phyloP scores from a whole-genome alignment of 805 yeast species.

The Wickerhamomyces alni region DNA sequence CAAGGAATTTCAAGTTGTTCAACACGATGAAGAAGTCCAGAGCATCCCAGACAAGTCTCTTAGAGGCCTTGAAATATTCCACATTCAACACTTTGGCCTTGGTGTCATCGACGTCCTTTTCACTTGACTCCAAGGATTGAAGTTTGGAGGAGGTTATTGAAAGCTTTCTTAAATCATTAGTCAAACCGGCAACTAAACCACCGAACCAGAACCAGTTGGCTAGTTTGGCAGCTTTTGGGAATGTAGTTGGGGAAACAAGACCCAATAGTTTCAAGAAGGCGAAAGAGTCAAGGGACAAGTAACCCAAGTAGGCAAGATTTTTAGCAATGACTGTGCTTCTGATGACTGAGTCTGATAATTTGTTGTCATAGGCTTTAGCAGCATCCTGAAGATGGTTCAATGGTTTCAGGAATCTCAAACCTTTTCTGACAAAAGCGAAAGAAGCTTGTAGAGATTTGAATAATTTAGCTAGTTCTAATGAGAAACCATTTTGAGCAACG shows the following conservation, averaged over 20 bases:
- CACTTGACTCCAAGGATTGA: conserved; percentile 19
- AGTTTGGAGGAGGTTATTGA: conserved; percentile 31
- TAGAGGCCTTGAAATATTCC: conserved; percentile 44
- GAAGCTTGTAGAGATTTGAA: conserved; percentile 54
- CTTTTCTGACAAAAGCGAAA: conserved; percentile 70
- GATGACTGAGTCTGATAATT: conserved; percentile 54
- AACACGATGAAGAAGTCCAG: conserved; percentile 73
- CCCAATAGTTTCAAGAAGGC: conserved; percentile 54
- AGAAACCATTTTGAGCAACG: conserved; percentile 49
- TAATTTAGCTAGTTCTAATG: conserved; percentile 38
- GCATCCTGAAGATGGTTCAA: conserved; percentile 67
- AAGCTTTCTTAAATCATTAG: conserved; percentile 51
- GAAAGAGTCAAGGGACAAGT: conserved; percentile 57
- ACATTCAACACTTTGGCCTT: conserved; percentile 31
- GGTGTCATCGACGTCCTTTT: conserved; percentile 29
- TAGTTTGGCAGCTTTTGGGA: conserved; percentile 45
- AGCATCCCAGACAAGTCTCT: conserved; percentile 69
- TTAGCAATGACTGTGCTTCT: conserved; percentile 48
- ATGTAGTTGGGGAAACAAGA: conserved; percentile 41
- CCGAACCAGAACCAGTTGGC: conserved; percentile 74
- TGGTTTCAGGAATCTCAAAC: conserved; percentile 80
- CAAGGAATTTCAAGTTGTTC: conserved; percentile 55
- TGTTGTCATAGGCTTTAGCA: conserved; percentile 59
- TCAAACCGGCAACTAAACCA: conserved; percentile 58
- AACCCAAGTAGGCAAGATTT: conserved; percentile 57